These are phyloP conservation scores for Wickerhamia fluorescens DNA, from an alignment of 805 yeast species.

Conservation along the genomic window DNA sequence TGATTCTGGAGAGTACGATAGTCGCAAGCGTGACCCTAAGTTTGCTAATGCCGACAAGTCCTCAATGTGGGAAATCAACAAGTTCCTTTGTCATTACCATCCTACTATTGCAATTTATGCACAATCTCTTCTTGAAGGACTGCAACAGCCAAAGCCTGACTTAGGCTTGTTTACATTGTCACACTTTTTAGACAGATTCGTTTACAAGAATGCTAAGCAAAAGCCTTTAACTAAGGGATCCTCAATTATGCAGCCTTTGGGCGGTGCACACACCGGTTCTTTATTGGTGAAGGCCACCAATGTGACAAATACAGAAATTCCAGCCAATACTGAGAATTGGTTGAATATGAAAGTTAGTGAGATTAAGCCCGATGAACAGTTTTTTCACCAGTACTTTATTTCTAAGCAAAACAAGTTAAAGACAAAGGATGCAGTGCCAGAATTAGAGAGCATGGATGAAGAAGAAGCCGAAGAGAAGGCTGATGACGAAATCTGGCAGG, in stretches of 20 bases:
- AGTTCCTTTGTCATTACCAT: constrained; percentile 76
- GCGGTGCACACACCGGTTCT: constrained; percentile 72
- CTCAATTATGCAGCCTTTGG: constrained; percentile 96
- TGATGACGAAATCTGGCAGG: constrained; percentile 77
- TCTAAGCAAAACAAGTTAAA: constrained; percentile 42
- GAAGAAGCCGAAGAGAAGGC: constrained; percentile 40
- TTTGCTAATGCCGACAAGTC: constrained; percentile 79
- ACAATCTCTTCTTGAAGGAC: constrained; percentile 47
- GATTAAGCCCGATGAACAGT: constrained; percentile 79
- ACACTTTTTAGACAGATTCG: constrained; percentile 93
- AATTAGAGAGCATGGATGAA: constrained; percentile 18
- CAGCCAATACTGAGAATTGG: constrained; percentile 88
- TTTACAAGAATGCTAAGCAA: constrained; percentile 85
- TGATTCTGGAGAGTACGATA: constrained; percentile 49
- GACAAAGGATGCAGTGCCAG: constrained; percentile 11
- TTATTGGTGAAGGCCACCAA: constrained; percentile 61
- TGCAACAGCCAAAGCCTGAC: constrained; percentile 65
- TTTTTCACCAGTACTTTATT: constrained; percentile 80
- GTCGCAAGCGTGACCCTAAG: constrained; percentile 87
- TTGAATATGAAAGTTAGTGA: constrained; percentile 51
- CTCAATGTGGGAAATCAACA: constrained; percentile 80
- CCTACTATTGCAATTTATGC: constrained; percentile 88
- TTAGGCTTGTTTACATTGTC: constrained; percentile 78
- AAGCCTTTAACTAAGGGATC: constrained; percentile 71
- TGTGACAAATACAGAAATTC: constrained; percentile 37